Conservation (phyloP, 2,329 filamentous ascomycete genomes). For the Neoascochyta sp. region DNA sequence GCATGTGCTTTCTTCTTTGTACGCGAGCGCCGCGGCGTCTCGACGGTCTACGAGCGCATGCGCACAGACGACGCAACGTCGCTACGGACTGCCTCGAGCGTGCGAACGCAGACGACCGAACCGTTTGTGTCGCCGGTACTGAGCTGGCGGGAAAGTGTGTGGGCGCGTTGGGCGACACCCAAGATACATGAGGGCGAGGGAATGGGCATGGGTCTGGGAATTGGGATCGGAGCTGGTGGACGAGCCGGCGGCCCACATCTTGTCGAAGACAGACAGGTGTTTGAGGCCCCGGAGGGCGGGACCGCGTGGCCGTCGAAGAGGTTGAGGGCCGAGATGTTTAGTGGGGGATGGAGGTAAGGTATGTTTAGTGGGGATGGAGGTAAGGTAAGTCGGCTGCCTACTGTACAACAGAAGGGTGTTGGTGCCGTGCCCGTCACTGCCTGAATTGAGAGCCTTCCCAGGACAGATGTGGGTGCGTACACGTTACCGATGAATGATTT, state of each 20-base stretch:
- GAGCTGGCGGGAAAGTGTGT: too few relatives aligned
- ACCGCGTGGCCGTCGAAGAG: conserved; percentile 8
- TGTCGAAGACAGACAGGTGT: conserved; percentile 12
- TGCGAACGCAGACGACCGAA: conserved; percentile 1
- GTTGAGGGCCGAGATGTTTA: conserved; percentile 3
- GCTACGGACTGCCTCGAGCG: conserved; percentile 7
- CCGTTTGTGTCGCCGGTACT: too few relatives aligned
- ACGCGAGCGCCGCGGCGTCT: conserved; percentile 10
- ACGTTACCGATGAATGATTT: too few relatives aligned
- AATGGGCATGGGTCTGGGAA: background rate
- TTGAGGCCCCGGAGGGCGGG: conserved; percentile 18
- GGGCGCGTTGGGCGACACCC: too few relatives aligned
- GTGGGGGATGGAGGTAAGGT: too few relatives aligned
- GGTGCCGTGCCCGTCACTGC: too few relatives aligned
- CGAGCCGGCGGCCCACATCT: conserved; percentile 4
- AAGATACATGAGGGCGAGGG: too few relatives aligned
- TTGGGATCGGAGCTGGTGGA: background rate
- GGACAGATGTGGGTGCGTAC: too few relatives aligned
- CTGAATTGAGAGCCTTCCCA: too few relatives aligned
- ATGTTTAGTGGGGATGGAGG: too few relatives aligned
- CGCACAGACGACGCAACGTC: conserved; percentile 8
- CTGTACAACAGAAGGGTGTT: too few relatives aligned
- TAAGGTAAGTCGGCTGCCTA: too few relatives aligned
- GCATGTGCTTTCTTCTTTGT: conserved; percentile 12
- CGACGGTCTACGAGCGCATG: conserved; percentile 13